Base-by-base conservation (phyloP, 2,329 filamentous ascomycete species). In the Aspergillus sp. region DNA sequence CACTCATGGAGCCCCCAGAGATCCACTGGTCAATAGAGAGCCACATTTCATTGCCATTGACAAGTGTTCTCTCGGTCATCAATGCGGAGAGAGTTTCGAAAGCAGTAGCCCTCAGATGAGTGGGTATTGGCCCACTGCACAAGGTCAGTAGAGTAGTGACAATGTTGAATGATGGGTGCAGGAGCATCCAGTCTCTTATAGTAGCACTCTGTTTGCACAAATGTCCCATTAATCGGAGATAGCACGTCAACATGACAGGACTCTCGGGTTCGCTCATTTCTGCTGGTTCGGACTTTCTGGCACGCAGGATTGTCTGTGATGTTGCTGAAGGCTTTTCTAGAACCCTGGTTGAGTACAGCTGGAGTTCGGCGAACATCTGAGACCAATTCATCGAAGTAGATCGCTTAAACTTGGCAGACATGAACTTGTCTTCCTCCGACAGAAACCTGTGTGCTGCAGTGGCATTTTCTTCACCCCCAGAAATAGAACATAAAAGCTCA, bases 191-290 rank as follows among this genome's bases (percentile, higher is more conserved):
- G 30, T 78, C 70, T 39, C 91, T 79, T 1, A 89, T 86, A 13
- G 75, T 72, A 46, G 78, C 74, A 58, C 88, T 95, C 60, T 91
- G 82, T 19, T 78, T 76, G 49, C 85, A 84, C 7, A 98, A 73
- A 64, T 94, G 89, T 4, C 88, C 82, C 56, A 95, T 86, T 5
- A 98, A 77, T 28, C 91, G 83, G 41, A 98, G 75, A 62, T 97
- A 97, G 55, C 89, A 91, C 61, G 96, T 90, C 27, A 98, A 76
- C 88, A 98, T 96, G 68, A 95, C 87, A n/a, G 86, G 84, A 33
- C 88, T 94, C 65, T 98, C 94, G 4, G 90, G 88, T 61, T 96
- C 91, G 27, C 95, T 90, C 47, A 88, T 82, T 47, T 85, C 78
- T 36, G 86, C 83, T 12, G 73, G 73, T 35, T 79, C 72, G 37